phyloP scores from a whole-genome alignment of 2,329 filamentous ascomycete genomes.

The Pseudogymnoascus sp. region DNA sequence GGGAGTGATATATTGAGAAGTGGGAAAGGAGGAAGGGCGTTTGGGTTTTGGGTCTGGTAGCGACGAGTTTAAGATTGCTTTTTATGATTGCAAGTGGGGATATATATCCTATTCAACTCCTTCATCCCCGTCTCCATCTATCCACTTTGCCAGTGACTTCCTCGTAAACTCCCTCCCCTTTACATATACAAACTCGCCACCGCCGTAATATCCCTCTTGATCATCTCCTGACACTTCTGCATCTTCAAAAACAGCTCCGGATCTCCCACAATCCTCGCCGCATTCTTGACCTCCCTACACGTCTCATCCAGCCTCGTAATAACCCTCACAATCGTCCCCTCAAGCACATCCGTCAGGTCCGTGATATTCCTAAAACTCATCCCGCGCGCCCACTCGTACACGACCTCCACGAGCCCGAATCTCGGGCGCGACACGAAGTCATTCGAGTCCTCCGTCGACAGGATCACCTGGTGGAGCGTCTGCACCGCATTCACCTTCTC shows the following conservation, averaged over 20 bases:
- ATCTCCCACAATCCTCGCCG: conserved; percentile 89
- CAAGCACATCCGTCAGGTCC: conserved; percentile 87
- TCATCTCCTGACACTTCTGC: conserved; percentile 94
- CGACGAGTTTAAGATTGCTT: not conserved
- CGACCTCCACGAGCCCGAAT: conserved; percentile 93
- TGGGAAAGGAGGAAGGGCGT: not conserved
- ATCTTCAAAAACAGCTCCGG: conserved; percentile 92
- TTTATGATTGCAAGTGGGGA: no score
- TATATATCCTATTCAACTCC: not conserved
- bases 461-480: conserved; percentile 83
- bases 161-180: no score
- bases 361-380: conserved; percentile 99
- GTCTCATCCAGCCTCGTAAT: conserved; percentile 94
- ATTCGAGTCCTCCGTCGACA: conserved; percentile 81
- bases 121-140: not conserved
- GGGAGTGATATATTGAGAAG: not conserved
- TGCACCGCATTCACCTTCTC: conserved; percentile 90
- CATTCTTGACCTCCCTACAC: conserved; percentile 94
- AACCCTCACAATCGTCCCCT: conserved; percentile 92
- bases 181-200: conserved; percentile 84
- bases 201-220: conserved; percentile 90
- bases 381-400: conserved; percentile 95
- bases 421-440: conserved; percentile 82
- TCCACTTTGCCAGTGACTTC: not conserved
- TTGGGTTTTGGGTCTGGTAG: not conserved